Evolutionary conservation across 345 rosid genomes (phyloP), one percentile per base, ranked within the genome.

Genomic region (Microthlaspi erraticum): DNA sequence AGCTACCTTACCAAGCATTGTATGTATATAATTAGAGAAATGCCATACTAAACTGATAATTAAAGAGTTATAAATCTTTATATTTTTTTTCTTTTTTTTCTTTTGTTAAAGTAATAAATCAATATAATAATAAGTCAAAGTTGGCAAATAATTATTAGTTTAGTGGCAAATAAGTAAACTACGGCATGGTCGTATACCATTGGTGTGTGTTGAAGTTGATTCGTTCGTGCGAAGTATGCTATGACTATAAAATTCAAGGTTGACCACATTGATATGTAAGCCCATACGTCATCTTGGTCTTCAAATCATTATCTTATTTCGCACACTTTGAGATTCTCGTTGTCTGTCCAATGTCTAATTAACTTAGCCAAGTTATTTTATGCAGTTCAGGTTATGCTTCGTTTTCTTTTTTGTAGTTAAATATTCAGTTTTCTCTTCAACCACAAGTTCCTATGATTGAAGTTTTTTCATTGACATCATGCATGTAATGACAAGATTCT

Each of bases 231-330:
- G 32, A 39, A 66, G 68, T 66, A 20, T 74, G 67, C 67, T 59
- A 13, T 66, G 67, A 32, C 53, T 73, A 66, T 18, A 19, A 41
- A 8, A 66, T 41, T 74, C 72, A 50, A 73, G 32, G 37, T 73
- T 73, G 77, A 66, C 72, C 51, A 56, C 51, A 48, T 4, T 10
- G 20, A 13, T 64, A 57, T 42, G 77, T 73, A 65, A 73, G 77
- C 77, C 60, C 77, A 65, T 66, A 66, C 77, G 77, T 73, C 77
- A 73, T 65, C 53, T 38, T 10, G 11, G 72, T 57, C 60, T 65
- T 65, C 1, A 71, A 44, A 45, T 37, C 41, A 71, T 11, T 72
- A 54, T 55, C 6, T 54, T 64, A 43, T 57, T 26, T 38, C 11
- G 49, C 57, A 53, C 26, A 54, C 50, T 17, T 43, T 17, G 7